Evolutionary conservation across 805 yeast genomes (phyloP), one percentile per base, ranked within the genome.

Genomic region (Starmera dryadoides): DNA sequence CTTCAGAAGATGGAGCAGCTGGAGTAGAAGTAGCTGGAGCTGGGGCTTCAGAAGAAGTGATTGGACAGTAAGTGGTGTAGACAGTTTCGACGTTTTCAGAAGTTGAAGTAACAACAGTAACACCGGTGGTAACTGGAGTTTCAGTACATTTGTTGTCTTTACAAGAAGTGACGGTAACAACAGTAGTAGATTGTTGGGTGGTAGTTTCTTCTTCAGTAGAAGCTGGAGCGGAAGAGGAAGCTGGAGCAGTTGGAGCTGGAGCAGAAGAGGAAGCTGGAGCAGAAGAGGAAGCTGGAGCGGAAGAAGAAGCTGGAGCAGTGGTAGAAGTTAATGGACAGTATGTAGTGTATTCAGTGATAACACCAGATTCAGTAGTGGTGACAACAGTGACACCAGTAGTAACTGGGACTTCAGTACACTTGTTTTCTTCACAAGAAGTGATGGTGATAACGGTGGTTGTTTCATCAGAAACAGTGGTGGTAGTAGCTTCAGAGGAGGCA

Each of bases 181-280:
- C 40, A 33, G 63, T 58, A 45, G 64, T 55, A 19, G 47, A 38
- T n/a, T n/a, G n/a, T n/a, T n/a, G n/a, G n/a, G n/a, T n/a, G n/a
- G n/a, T n/a, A n/a, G n/a, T n/a, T n/a, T n/a, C n/a, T n/a, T n/a
- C n/a, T 26, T 38, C 35, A 5, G 44, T 44, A 21, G 38, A 35
- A 18, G 36, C 49, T 30, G 56, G 45, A 34, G 39, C 44, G 38
- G 53, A 45, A 34, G 55, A 48, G 42, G 55, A 50, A 23, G 37
- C 35, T 17, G 36, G 41, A 16, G 47, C 15, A 14, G 35, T 22
- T 25, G 20, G 25, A 38, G 17, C 41, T 15, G 41, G 22, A n/a
- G 28, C 9, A 3, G 37, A 23, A 29, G 32, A 25, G 25, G 40
- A 44, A 40, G 3, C 40, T 19, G 48, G 23, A 26, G 52, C 29